phyloP scores from a whole-genome alignment of 2,329 filamentous ascomycete genomes.

The Teratosphaeria gauchensis region DNA sequence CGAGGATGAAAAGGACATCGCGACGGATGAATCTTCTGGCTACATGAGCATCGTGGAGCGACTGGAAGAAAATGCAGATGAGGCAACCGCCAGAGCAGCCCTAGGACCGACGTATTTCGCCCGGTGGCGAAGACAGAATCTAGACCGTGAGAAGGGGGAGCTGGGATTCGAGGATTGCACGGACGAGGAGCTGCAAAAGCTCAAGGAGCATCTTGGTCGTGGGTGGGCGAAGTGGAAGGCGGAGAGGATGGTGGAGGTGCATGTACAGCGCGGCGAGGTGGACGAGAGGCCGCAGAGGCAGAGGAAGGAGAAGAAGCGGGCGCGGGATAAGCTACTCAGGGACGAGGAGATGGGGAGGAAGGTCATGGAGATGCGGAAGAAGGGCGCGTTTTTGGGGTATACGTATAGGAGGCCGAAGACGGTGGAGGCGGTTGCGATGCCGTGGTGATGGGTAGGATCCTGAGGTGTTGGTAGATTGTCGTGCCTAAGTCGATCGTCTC shows the following conservation, averaged over 20 bases:
- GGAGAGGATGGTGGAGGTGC: constrained; percentile 16
- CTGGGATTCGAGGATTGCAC: constrained; percentile 22
- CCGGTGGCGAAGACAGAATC: constrained; percentile 16
- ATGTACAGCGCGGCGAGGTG: constrained; percentile 9
- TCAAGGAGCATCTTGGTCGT: constrained; percentile 23
- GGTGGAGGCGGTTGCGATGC: constrained; percentile 4
- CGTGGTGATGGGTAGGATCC: neutral
- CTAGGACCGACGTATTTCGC: constrained; percentile 11
- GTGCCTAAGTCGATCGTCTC: neutral
- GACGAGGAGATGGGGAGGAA: constrained; percentile 56
- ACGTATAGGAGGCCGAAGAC: constrained; percentile 53
- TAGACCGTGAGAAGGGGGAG: constrained; percentile 18
- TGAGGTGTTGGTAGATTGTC: neutral
- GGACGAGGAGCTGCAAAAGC: constrained; percentile 19
- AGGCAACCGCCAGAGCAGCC: constrained; percentile 3
- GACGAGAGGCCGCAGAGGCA: neutral
- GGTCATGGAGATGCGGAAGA: constrained; percentile 73
- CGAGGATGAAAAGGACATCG: constrained; percentile 65
- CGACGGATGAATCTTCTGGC: constrained; percentile 26
- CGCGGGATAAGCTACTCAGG: constrained; percentile 74
- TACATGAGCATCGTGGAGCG: constrained; percentile 15
- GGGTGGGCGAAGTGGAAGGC: constrained; percentile 22
- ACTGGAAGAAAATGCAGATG: constrained; percentile 9
- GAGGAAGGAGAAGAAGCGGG: constrained; percentile 62
- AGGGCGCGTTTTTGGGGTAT: constrained; percentile 80